A percentile compares a stretch with the other conserved stretches of the same genome.
phyloP scores from a whole-genome alignment of 768 basidiomycete genomes.

The Tricholoma matsutake region DNA sequence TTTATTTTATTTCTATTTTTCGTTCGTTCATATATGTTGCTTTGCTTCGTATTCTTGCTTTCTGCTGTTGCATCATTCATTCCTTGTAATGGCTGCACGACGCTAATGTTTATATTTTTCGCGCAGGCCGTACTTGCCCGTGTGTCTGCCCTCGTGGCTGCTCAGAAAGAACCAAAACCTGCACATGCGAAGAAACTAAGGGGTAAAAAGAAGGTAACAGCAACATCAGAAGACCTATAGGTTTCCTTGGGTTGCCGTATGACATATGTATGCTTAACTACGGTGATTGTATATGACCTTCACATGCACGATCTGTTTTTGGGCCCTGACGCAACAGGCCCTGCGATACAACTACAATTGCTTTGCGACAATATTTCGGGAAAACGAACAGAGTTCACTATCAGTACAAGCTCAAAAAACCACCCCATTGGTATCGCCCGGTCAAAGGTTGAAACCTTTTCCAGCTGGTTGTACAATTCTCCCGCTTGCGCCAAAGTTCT shows the following conservation, averaged over 20 bases:
- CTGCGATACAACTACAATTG: slow-evolving; percentile 11
- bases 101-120: slow-evolving; percentile 26
- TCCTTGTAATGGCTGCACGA: neutral
- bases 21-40: slow-evolving; percentile 13
- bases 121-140: slow-evolving; percentile 72
- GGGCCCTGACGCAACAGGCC: neutral
- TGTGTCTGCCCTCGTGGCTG: slow-evolving; percentile 63
- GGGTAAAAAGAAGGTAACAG: slow-evolving; percentile 62
- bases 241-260: slow-evolving; percentile 15
- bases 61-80: slow-evolving; percentile 5
- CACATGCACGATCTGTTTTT: slow-evolving; percentile 20
- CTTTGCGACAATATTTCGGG: neutral
- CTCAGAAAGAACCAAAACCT: slow-evolving; percentile 71
- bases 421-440: neutral
- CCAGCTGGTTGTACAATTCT: slow-evolving; percentile 60
- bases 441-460: slow-evolving; percentile 34
- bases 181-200: slow-evolving; percentile 66
- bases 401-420: neutral
- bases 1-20: too few species aligned
- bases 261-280: slow-evolving; percentile 18
- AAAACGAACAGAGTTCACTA: neutral
- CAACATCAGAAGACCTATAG: slow-evolving; percentile 13
- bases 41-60: slow-evolving; percentile 13
- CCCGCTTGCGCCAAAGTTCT: slow-evolving; percentile 40
- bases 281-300: slow-evolving; percentile 17